Percentiles rank a stretch among this genome's conserved stretches.
These are phyloP conservation scores for Aegilops tauschii DNA, from an alignment of 176 grass and related monocot species.

Conservation along the genomic window DNA sequence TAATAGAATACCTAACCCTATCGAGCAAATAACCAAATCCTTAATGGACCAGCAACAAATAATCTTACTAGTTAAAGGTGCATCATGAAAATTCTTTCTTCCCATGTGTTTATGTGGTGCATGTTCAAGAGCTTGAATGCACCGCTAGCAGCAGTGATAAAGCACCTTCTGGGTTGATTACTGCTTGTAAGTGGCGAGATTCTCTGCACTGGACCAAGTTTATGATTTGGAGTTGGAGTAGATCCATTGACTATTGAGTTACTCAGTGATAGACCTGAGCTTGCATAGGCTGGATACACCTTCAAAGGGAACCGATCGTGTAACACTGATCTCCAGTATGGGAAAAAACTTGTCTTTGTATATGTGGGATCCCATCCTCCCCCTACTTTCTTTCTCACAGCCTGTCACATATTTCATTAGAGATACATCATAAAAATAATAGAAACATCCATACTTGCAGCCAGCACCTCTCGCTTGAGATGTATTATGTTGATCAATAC, in stretches of 20 bases:
- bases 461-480: neutral
- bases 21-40: neutral
- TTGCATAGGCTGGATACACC: conserved; percentile 20
- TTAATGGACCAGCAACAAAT: neutral
- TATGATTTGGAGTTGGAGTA: too few species aligned
- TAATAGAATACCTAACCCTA: neutral
- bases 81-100: neutral
- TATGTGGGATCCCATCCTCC: too few species aligned
- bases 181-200: too few species aligned
- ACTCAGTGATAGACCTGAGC: neutral
- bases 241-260: neutral
- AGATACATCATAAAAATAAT: neutral
- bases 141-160: too few species aligned
- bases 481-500: neutral
- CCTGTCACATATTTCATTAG: too few species aligned
- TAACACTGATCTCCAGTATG: neutral
- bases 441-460: neutral
- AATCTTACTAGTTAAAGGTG: neutral
- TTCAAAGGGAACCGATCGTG: neutral
- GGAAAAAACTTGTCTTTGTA: too few species aligned
- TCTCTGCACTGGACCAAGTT: too few species aligned
- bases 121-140: neutral
- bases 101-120: neutral
- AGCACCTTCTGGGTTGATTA: too few species aligned
- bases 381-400: too few species aligned